Conservation (phyloP, 352 stramenopile species). For the Globisporangium carolinianum region DNA sequence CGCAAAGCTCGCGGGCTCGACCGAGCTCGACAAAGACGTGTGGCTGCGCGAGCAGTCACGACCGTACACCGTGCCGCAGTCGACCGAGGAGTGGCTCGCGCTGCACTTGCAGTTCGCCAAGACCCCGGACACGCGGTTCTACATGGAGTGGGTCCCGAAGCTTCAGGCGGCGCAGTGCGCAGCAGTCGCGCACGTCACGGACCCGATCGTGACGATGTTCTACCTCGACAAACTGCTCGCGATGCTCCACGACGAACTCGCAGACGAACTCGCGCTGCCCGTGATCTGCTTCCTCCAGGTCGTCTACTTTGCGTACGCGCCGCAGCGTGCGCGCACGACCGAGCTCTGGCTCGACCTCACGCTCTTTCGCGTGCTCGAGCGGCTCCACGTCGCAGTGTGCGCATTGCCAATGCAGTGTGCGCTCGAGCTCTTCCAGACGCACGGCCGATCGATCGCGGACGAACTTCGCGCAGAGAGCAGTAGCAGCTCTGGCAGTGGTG, state of each 20-base stretch:
- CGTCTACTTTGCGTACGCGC: slow-evolving; percentile 30
- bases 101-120: slow-evolving; percentile 43
- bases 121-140: slow-evolving; percentile 36
- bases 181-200: slow-evolving; percentile 22
- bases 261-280: slow-evolving; percentile 29
- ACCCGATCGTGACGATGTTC: slow-evolving; percentile 36
- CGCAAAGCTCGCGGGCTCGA: slow-evolving; percentile 14
- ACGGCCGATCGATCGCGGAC: slow-evolving; percentile 29
- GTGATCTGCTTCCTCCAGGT: slow-evolving; percentile 47
- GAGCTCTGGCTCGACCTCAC: slow-evolving; percentile 53
- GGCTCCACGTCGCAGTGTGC: slow-evolving; percentile 31
- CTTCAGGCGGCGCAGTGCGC: slow-evolving; percentile 17
- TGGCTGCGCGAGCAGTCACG: slow-evolving; percentile 44
- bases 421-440: slow-evolving; percentile 38
- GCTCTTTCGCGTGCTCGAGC: slow-evolving; percentile 40
- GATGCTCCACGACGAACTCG: slow-evolving; percentile 24
- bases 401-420: slow-evolving; percentile 43
- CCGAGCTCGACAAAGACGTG: slow-evolving; percentile 36
- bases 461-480: slow-evolving; percentile 29
- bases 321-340: slow-evolving; percentile 21
- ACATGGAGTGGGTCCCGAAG: slow-evolving; percentile 31
- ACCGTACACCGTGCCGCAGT: slow-evolving; percentile 11
- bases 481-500: neutral
- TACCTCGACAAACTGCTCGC: slow-evolving; percentile 42
- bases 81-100: slow-evolving; percentile 30